Percentiles rank a stretch among this genome's conserved stretches.
phyloP scores from a whole-genome alignment of 352 stramenopile species.

The Phytophthora sp. region DNA sequence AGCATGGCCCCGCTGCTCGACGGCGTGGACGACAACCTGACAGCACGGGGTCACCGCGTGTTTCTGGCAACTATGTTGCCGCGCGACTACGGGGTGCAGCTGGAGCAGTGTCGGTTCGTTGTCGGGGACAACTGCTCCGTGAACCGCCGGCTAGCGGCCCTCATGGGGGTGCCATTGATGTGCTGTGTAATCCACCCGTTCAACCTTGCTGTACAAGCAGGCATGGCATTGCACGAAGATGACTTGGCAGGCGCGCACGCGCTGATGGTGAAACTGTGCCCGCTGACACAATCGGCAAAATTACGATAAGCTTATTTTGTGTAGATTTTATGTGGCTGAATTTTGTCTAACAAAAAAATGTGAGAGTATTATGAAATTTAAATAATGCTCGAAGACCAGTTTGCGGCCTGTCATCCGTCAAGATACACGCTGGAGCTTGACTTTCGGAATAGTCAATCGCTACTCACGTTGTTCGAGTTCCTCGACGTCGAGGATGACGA shows the following conservation, averaged over 20 bases:
- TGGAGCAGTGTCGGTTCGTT: constrained; percentile 5
- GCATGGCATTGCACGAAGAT: too few relatives aligned
- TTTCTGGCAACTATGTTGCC: not conserved
- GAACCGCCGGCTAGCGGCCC: not conserved
- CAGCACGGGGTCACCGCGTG: not conserved
- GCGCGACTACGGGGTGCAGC: not conserved
- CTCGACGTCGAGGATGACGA: not conserved
- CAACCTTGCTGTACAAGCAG: too few relatives aligned
- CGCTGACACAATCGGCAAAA: not conserved
- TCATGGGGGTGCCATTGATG: too few relatives aligned
- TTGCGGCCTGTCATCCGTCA: not conserved
- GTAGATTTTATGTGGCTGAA: too few relatives aligned
- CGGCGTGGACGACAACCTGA: not conserved
- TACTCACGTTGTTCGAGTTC: not conserved
- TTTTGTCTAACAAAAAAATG: too few relatives aligned
- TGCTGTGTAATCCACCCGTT: too few relatives aligned
- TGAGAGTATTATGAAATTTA: too few relatives aligned
- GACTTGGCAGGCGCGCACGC: not conserved
- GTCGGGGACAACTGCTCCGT: not conserved
- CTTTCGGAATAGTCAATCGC: not conserved
- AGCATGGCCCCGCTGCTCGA: not conserved
- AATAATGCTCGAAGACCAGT: not conserved
- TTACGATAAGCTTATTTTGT: not conserved
- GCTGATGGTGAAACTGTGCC: not conserved
- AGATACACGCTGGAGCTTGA: not conserved